Base-by-base conservation (phyloP, 768 basidiomycete genomes). In the Hirschioporus abietinus region DNA sequence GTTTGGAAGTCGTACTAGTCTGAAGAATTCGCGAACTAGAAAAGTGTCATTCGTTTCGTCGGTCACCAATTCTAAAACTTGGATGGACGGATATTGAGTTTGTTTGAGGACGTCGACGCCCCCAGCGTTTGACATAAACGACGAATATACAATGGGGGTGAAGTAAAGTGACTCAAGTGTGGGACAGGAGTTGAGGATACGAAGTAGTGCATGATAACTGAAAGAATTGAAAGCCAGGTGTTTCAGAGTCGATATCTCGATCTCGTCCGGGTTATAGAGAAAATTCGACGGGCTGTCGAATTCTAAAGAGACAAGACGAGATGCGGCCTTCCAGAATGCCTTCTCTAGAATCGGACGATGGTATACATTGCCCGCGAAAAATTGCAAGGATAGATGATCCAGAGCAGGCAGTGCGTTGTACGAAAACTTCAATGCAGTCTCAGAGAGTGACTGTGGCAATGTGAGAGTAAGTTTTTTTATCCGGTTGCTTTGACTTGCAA, bases 401-500 rank as follows among this genome's bases (percentile, higher is more conserved):
- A 52, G 12, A 1, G 12, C 42, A 15, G 42, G 42, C 42, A 52
- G 42, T 20, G 2, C 12, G 3, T 20, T 20, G 42, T 5, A 5
- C 12, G 20, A 15, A 52, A 52, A 52, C 42, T 1, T 10, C 15
- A 52, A 52, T 15, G 20, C 42, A 5, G 4, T 52, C 15, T 12
- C 20, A 20, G 12, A 52, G 42, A 52, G 12, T 15, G 42, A 1
- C 15, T 5, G 15, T 2, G 42, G 12, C 20, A 20, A 1, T 52
- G 1, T 12, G 12, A 52, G 42, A 15, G 42, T 52, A 15, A 52
- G 1, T 1, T 10, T 15, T 15, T 20, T 52, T 52, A 52, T 52
- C 15, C 42, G 42, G 3, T 77, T 9, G 85, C 77, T 27, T 15
- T 52, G 20, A 10, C 12, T 52, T 15, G 20, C 15, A 20, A 52